Conservation (phyloP, 1,284 basidiomycete genomes). For the Ganoderma multipileum region DNA sequence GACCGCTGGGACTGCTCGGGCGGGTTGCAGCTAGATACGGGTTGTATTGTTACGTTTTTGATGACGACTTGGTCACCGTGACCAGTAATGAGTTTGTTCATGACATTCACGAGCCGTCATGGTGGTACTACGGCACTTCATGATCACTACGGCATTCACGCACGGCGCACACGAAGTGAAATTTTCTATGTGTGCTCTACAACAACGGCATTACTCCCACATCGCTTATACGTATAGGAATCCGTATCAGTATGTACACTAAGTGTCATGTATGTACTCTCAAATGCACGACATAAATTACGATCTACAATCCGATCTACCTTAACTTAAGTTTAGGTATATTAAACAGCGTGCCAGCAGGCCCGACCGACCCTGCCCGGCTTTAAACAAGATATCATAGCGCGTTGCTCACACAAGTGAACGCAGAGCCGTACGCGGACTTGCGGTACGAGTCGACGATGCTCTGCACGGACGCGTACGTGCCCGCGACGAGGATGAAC, state of each 20-base stretch:
- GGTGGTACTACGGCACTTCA: too few species aligned
- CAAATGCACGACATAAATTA: background rate
- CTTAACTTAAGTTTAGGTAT: background rate
- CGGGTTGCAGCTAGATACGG: background rate
- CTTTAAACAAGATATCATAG: conserved; percentile 4
- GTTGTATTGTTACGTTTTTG: background rate
- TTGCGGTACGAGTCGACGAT: conserved; percentile 31
- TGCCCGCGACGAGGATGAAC: conserved; percentile 50
- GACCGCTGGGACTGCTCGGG: background rate
- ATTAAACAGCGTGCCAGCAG: background rate
- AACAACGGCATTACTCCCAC: too few species aligned
- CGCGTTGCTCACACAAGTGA: conserved; percentile 32
- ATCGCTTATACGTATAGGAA: background rate
- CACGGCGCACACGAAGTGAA: too few species aligned
- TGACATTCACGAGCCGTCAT: too few species aligned
- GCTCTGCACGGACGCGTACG: conserved; percentile 44
- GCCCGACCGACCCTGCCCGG: too few species aligned
- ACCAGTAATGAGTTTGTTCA: too few species aligned
- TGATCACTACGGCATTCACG: too few species aligned
- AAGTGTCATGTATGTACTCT: background rate
- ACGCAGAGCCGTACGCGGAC: conserved; percentile 22
- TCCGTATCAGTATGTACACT: background rate
- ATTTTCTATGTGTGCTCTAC: too few species aligned
- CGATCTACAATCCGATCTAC: background rate
- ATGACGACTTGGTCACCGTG: too few species aligned